Conservation (phyloP, 139 green algal species). For the Picochlorum sp. region DNA sequence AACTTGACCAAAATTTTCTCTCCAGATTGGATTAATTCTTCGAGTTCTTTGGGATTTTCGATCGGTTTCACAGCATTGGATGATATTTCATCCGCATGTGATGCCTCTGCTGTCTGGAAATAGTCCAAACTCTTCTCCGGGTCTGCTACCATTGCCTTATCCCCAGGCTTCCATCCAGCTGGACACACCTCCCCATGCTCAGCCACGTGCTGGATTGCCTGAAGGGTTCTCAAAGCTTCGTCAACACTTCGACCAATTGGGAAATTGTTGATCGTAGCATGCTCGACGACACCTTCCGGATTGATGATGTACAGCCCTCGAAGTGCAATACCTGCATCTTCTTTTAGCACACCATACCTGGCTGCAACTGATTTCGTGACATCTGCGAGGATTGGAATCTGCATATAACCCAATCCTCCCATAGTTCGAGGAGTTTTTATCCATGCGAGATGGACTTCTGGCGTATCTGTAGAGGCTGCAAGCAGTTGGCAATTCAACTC, state of each 20-base stretch:
- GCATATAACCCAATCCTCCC: constrained; percentile 70
- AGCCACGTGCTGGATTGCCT: constrained; percentile 87
- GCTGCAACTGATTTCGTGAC: constrained; percentile 57
- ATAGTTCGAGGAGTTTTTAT: constrained; percentile 61
- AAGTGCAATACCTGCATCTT: constrained; percentile 64
- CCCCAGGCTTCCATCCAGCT: constrained; percentile 90
- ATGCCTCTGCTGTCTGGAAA: constrained; percentile 37
- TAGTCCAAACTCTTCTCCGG: constrained; percentile 71
- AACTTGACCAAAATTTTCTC: constrained; percentile 41
- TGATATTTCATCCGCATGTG: constrained; percentile 5
- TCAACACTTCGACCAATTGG: constrained; percentile 89
- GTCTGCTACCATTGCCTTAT: constrained; percentile 79
- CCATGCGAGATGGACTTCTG: constrained; percentile 78
- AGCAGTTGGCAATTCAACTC: constrained; percentile 66
- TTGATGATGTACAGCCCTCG: constrained; percentile 90
- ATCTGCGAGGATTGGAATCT: constrained; percentile 76
- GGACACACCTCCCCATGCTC: constrained; percentile 70
- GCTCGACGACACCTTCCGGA: constrained; percentile 79
- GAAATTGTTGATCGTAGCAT: constrained; percentile 97
- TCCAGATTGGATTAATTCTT: constrained; percentile 23
- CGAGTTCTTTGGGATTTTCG: constrained; percentile 19
- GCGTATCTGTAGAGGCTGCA: constrained; percentile 67
- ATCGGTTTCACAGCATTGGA: background rate
- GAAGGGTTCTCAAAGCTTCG: constrained; percentile 89
- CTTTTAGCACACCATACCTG: constrained; percentile 63